Percentiles rank a stretch among this genome's conserved stretches.
These are phyloP conservation scores for Fusarium buharicum DNA, from an alignment of 2,329 filamentous ascomycete genomes.

Conservation along the genomic window DNA sequence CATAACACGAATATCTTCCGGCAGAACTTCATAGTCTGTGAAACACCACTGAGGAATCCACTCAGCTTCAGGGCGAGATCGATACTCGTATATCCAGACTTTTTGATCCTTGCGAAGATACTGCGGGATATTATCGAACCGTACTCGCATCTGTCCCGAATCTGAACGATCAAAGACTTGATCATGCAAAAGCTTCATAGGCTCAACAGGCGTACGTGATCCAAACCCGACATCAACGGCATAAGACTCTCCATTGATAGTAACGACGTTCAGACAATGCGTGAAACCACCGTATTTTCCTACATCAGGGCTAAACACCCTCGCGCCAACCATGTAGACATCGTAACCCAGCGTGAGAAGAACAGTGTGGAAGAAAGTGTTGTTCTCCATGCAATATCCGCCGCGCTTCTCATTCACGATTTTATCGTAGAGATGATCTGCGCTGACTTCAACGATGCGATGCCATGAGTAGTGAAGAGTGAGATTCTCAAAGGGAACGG, in stretches of 20 bases:
- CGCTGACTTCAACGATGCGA: slow-evolving; percentile 3
- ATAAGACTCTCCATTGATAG: slow-evolving; percentile 1
- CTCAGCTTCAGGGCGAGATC: neutral
- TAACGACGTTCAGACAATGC: slow-evolving; percentile 23
- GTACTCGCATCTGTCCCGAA: slow-evolving; percentile 12
- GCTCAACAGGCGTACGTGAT: slow-evolving; percentile 1
- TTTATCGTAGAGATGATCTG: slow-evolving; percentile 18
- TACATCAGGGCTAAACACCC: slow-evolving; percentile 5
- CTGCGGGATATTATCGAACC: slow-evolving; percentile 2
- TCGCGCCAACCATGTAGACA: slow-evolving; percentile 14
- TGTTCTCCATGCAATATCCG: slow-evolving; percentile 33
- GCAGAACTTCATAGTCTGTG: slow-evolving; percentile 16
- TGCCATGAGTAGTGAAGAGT: slow-evolving; percentile 31
- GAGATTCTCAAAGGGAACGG: slow-evolving; percentile 25
- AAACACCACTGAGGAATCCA: slow-evolving; percentile 31
- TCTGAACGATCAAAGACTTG: neutral
- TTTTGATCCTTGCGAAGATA: slow-evolving; percentile 8
- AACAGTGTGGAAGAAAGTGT: slow-evolving; percentile 20
- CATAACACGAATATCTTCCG: slow-evolving; percentile 29
- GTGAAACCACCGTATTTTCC: neutral
- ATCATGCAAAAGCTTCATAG: slow-evolving; percentile 2
- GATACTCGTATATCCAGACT: slow-evolving; percentile 30
- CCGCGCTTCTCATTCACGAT: slow-evolving; percentile 23
- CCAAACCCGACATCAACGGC: slow-evolving; percentile 29
- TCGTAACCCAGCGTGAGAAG: slow-evolving; percentile 12